Percentiles rank a stretch among this genome's conserved stretches.
Conservation (phyloP, 148 eudicot genomes). For the Tetragonia tetragonoides region DNA sequence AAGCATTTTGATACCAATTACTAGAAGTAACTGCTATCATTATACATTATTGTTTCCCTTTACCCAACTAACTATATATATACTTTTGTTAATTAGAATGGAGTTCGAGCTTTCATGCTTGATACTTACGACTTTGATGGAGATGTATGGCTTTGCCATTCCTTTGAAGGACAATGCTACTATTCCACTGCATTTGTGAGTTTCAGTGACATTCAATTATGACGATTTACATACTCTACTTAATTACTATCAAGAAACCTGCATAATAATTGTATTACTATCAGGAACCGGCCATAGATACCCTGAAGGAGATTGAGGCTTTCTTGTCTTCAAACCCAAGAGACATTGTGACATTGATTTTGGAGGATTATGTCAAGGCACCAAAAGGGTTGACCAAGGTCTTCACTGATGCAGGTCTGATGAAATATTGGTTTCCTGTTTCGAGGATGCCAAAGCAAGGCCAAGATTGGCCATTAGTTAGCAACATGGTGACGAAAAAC, state of each 20-base stretch:
- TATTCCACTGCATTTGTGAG: slow-evolving; percentile 74
- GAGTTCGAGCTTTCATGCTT: slow-evolving; percentile 84
- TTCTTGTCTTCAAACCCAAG: slow-evolving; percentile 62
- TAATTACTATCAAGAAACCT: no score
- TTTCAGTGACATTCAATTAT: not conserved
- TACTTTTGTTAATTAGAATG: slow-evolving; percentile 41
- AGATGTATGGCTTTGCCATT: slow-evolving; percentile 84
- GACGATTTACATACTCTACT: no score
- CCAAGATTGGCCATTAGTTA: slow-evolving; percentile 74
- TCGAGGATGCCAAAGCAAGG: slow-evolving; percentile 69
- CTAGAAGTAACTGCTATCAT: no score
- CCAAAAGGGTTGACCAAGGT: slow-evolving; percentile 71
- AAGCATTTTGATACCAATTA: slow-evolving; percentile 9
- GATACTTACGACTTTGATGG: slow-evolving; percentile 72
- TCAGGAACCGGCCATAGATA: slow-evolving; percentile 61
- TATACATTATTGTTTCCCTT: not conserved
- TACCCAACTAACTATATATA: not conserved
- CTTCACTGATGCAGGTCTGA: slow-evolving; percentile 62
- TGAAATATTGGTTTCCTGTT: slow-evolving; percentile 76
- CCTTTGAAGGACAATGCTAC: slow-evolving; percentile 63
- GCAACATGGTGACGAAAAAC: slow-evolving; percentile 65
- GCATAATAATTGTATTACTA: not conserved
- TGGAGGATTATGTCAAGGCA: slow-evolving; percentile 73
- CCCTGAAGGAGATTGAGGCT: slow-evolving; percentile 61
- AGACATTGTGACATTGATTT: slow-evolving; percentile 70